Conservation (phyloP, 352 stramenopile species). For the Vaucheria bursata region DNA sequence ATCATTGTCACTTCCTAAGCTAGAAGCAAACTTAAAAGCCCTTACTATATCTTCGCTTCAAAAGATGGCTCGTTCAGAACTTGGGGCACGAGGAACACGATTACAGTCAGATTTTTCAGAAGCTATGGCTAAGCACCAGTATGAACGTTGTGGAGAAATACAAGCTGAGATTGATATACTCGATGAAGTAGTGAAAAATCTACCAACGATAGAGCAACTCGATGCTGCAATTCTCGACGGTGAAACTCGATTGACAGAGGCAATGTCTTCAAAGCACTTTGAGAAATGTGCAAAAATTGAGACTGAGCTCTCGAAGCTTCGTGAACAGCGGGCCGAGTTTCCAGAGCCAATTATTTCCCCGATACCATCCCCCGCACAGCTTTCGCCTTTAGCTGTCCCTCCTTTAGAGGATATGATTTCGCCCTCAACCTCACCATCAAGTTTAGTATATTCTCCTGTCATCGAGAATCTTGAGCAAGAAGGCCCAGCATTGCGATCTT, state of each 20-base stretch:
- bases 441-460: too few relatives aligned
- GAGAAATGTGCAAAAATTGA: neutral
- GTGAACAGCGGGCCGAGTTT: neutral
- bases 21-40: neutral
- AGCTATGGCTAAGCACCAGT: constrained; percentile 6
- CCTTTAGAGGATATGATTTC: too few relatives aligned
- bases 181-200: neutral
- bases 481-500: too few relatives aligned
- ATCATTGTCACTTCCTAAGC: constrained; percentile 14
- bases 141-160: neutral
- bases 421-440: too few relatives aligned
- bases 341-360: neutral
- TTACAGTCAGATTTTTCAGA: neutral
- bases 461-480: too few relatives aligned
- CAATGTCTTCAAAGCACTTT: neutral
- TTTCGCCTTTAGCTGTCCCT: neutral
- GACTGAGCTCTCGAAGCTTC: neutral
- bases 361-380: neutral
- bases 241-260: neutral
- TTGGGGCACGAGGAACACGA: neutral
- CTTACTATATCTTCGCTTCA: neutral
- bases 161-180: constrained; percentile 16
- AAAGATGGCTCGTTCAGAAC: neutral
- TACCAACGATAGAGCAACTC: constrained; percentile 18
- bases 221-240: constrained; percentile 15